These are phyloP conservation scores for Coemansia nantahalensis DNA, from an alignment of 192 early-diverging fungal genomes.

Conservation along the genomic window DNA sequence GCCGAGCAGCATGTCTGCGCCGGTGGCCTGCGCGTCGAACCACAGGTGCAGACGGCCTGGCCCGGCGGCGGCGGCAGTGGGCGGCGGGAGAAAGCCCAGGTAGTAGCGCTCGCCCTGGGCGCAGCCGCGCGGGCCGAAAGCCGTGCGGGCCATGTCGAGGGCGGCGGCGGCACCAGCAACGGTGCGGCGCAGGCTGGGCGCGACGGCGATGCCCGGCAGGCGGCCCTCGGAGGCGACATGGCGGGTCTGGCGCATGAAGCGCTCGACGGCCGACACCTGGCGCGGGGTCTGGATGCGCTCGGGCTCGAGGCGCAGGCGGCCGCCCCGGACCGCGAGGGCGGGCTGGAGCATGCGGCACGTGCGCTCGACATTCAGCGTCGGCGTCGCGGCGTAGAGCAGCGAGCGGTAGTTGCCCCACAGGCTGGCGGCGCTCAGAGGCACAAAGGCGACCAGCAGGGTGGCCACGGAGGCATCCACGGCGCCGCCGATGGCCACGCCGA, in stretches of 20 bases:
- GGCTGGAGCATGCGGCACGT: constrained; percentile 19
- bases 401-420: constrained; percentile 73
- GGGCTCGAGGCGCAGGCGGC: constrained; percentile 10
- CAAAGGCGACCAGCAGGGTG: constrained; percentile 58
- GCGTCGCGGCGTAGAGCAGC: constrained; percentile 31
- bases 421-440: constrained; percentile 67
- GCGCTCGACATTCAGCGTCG: constrained; percentile 37
- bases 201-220: constrained; percentile 25
- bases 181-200: constrained; percentile 4
- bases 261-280: constrained; percentile 24
- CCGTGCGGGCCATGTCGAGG: constrained; percentile 10
- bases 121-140: constrained; percentile 7
- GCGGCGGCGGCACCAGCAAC: neutral
- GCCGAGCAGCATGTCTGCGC: constrained; percentile 21
- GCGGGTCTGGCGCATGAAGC: constrained; percentile 36
- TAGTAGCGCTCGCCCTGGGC: constrained; percentile 19
- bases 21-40: constrained; percentile 19
- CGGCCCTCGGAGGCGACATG: constrained; percentile 4
- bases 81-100: constrained; percentile 18
- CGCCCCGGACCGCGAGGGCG: constrained; percentile 2
- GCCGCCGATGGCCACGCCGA: constrained; percentile 49
- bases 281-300: constrained; percentile 23
- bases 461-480: constrained; percentile 23
- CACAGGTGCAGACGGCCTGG: constrained; percentile 22
- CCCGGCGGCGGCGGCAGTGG: neutral